Evolutionary conservation across 2,329 filamentous ascomycete genomes (phyloP), one percentile per base, ranked within the genome.

Genomic region (Penicillium sp.): DNA sequence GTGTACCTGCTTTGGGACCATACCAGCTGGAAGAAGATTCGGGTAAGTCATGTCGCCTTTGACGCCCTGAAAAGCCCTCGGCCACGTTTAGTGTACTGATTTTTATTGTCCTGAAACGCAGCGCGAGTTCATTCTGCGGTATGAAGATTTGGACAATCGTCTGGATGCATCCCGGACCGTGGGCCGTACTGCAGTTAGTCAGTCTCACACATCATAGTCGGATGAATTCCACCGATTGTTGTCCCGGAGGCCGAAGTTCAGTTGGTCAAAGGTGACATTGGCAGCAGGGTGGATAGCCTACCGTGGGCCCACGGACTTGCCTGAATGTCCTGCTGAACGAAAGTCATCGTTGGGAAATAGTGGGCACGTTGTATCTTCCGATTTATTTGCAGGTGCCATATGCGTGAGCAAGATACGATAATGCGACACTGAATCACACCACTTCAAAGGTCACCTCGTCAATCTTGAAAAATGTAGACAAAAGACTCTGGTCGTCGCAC

Each of bases 1-100:
- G 72, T 75, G 45, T 76, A 76, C 53, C 65, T 76, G 29, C 70
- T 75, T 59, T 77, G 75, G 71, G 74, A 77, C 53, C 71, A 71
- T 18, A 62, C 67, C 13, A 69, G 63, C 43, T 77, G 74, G 74
- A 75, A 76, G 64, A 74, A 74, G 60, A 66, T 73, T 48, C 63
- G 67, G 58, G 74, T 75, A 66, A 56, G 72, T 65, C 28, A 18
- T 44, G 9, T 34, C 11, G 12, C 6, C n/a, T 13, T 28, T 9
- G 25, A 9, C 24, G 28, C 6, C 5, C 24, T 11, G 11, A 12
- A 2, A 9, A 26, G 13, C 11, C 3, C 8, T 7, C 18, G 2
- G 5, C 5, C 5, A 34, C 11, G 9, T 34, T 43, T 6, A 49
- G 12, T 11, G 24, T 47, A 34, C 60, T 66, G 25, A 58, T 35